These are phyloP conservation scores for Mortierella sp. DNA, from an alignment of 371 early-diverging fungal species.

Conservation along the genomic window DNA sequence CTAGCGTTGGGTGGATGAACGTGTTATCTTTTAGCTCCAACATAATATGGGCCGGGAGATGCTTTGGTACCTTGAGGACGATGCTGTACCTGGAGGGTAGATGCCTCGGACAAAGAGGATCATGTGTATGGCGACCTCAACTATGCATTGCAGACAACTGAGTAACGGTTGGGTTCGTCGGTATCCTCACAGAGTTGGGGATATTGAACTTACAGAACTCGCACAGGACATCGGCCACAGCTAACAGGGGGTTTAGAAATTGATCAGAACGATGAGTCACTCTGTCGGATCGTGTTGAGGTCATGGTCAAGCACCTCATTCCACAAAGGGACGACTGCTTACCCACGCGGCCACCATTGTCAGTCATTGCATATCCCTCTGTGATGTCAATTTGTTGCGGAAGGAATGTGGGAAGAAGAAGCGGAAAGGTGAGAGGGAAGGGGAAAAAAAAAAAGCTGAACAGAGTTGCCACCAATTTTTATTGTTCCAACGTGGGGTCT, in stretches of 20 bases:
- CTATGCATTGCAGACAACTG: slow-evolving; percentile 4
- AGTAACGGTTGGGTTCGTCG: too few relatives aligned
- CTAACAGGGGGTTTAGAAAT: neutral
- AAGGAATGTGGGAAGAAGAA: neutral
- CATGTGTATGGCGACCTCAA: slow-evolving; percentile 51
- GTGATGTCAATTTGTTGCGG: neutral
- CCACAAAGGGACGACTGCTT: neutral
- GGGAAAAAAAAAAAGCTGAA: neutral
- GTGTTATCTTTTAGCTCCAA: too few relatives aligned
- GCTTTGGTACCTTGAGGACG: neutral
- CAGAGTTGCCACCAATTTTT: slow-evolving; percentile 17
- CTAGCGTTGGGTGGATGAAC: slow-evolving; percentile 7
- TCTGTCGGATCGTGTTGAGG: too few relatives aligned
- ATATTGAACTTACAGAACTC: slow-evolving; percentile 21
- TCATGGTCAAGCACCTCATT: too few relatives aligned
- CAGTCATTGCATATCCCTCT: slow-evolving; percentile 19
- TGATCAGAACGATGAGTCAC: too few relatives aligned
- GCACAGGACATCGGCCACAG: slow-evolving; percentile 16
- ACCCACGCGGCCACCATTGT: slow-evolving; percentile 10
- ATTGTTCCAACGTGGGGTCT: neutral
- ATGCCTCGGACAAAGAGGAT: slow-evolving; percentile 47
- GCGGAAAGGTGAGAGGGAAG: neutral
- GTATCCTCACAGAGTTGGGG: too few relatives aligned
- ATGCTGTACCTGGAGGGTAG: slow-evolving; percentile 46
- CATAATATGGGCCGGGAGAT: too few relatives aligned